phyloP scores from a whole-genome alignment of 2,329 filamentous ascomycete species.

The Westerdykella ornata region DNA sequence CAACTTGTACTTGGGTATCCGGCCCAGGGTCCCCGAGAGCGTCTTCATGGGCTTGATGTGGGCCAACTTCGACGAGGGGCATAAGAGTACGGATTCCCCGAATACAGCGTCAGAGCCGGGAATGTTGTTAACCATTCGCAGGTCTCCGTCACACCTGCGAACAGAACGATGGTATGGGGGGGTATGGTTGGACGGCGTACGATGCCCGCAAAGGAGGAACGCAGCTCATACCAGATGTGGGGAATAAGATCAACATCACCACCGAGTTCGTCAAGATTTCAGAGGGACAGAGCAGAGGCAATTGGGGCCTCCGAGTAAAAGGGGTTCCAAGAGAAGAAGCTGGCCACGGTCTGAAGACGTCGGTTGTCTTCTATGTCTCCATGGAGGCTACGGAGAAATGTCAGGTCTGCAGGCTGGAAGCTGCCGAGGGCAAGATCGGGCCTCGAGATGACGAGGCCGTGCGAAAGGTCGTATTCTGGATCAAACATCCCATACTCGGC shows the following conservation, averaged over 20 bases:
- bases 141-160: slow-evolving; percentile 86
- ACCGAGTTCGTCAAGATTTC: slow-evolving; percentile 88
- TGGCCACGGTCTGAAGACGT: slow-evolving; percentile 60
- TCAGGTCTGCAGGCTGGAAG: slow-evolving; percentile 43
- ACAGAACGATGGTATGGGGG: slow-evolving; percentile 83
- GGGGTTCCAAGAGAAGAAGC: slow-evolving; percentile 65
- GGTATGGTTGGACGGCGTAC: slow-evolving; percentile 96
- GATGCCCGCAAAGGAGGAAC: slow-evolving; percentile 77
- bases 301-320: slow-evolving; percentile 81
- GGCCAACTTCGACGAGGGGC: slow-evolving; percentile 73
- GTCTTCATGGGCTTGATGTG: slow-evolving; percentile 79
- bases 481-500: slow-evolving; percentile 63
- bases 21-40: slow-evolving; percentile 71
- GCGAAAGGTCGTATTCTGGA: slow-evolving; percentile 60
- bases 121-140: slow-evolving; percentile 12
- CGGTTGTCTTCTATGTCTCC: slow-evolving; percentile 72
- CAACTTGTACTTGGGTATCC: slow-evolving; percentile 86
- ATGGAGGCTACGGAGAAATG: slow-evolving; percentile 64
- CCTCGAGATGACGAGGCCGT: slow-evolving; percentile 43
- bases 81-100: slow-evolving; percentile 57
- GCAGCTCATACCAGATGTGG: slow-evolving; percentile 80
- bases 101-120: neutral
- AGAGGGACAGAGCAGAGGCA: slow-evolving; percentile 76
- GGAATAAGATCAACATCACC: slow-evolving; percentile 78
- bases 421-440: slow-evolving; percentile 50